These are phyloP conservation scores for Zalerion maritima DNA, from an alignment of 495 filamentous ascomycete genomes.

Conservation along the genomic window DNA sequence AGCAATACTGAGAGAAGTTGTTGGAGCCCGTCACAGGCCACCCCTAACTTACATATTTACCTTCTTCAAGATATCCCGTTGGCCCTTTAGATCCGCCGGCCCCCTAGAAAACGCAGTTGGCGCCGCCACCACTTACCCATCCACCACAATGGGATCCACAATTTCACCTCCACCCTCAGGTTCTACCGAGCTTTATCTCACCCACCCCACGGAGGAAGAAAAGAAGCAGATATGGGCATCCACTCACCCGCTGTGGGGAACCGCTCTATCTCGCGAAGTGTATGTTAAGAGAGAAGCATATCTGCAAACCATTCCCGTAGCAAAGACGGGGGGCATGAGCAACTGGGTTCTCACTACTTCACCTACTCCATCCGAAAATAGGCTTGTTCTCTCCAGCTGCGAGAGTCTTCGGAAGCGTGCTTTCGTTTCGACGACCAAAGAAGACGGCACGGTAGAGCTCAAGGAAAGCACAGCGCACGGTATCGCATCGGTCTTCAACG, in stretches of 20 bases:
- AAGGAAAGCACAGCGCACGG: conserved; percentile 60
- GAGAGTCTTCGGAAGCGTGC: conserved; percentile 72
- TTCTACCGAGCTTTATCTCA: too few species aligned
- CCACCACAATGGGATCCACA: too few species aligned
- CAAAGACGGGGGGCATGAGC: conserved; percentile 58
- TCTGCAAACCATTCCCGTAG: conserved; percentile 50
- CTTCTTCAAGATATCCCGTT: too few species aligned
- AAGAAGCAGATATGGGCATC: conserved; percentile 45
- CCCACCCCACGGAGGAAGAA: conserved; percentile 53
- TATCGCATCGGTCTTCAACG: conserved; percentile 76
- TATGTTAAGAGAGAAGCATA: conserved; percentile 70
- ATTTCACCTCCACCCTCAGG: too few species aligned
- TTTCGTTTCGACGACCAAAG: conserved; percentile 16
- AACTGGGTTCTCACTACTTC: conserved; percentile 73
- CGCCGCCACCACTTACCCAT: too few species aligned
- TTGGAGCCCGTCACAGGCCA: too few species aligned
- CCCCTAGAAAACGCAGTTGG: too few species aligned
- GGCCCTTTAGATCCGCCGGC: too few species aligned
- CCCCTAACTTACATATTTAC: too few species aligned
- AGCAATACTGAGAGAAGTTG: too few species aligned
- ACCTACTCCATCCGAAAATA: conserved; percentile 24
- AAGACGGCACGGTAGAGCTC: conserved; percentile 26
- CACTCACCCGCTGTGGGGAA: conserved; percentile 61
- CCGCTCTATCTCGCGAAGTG: conserved; percentile 43
- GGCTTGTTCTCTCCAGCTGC: conserved; percentile 64